A percentile compares a stretch with the other conserved stretches of the same genome.
Evolutionary conservation across 2,329 filamentous ascomycete genomes (phyloP).

Genomic region (Cytospora piceicola): DNA sequence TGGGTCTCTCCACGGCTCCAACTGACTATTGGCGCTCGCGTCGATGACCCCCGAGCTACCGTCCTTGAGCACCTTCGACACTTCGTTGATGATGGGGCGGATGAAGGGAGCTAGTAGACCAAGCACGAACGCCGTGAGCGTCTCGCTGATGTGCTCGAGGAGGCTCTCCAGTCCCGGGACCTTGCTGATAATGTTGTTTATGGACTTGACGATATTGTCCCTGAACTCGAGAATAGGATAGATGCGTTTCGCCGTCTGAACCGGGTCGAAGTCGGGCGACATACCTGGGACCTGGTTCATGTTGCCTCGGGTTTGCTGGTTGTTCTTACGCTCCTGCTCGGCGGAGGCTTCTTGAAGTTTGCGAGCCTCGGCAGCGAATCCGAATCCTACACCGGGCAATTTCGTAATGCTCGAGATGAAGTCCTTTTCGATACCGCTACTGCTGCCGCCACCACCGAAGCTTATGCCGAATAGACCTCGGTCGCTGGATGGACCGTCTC

Average conservation of each 20-base stretch:
- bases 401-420: conserved; percentile 76
- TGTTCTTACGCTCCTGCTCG: conserved; percentile 65
- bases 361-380: conserved; percentile 68
- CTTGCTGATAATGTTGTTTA: conserved; percentile 85
- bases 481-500: conserved; percentile 28
- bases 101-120: conserved; percentile 91
- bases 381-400: conserved; percentile 71
- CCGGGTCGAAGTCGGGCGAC: conserved; percentile 75
- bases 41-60: conserved; percentile 75
- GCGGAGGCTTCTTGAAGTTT: conserved; percentile 64
- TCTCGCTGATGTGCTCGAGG: conserved; percentile 94
- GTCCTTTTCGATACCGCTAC: conserved; percentile 45
- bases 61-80: conserved; percentile 81
- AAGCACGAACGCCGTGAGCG: conserved; percentile 87
- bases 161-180: conserved; percentile 87
- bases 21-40: conserved; percentile 73
- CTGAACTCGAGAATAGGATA: conserved; percentile 94
- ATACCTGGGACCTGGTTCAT: conserved; percentile 72
- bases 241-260: conserved; percentile 77
- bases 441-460: conserved; percentile 42
- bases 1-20: conserved; percentile 79
- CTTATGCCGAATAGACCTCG: conserved; percentile 42
- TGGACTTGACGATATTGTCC: conserved; percentile 88
- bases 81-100: conserved; percentile 85
- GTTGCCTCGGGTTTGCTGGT: conserved; percentile 47